Evolutionary conservation across 441 rosid genomes (phyloP), one percentile per base, ranked within the genome.

Genomic region (Francoa sonchifolia): DNA sequence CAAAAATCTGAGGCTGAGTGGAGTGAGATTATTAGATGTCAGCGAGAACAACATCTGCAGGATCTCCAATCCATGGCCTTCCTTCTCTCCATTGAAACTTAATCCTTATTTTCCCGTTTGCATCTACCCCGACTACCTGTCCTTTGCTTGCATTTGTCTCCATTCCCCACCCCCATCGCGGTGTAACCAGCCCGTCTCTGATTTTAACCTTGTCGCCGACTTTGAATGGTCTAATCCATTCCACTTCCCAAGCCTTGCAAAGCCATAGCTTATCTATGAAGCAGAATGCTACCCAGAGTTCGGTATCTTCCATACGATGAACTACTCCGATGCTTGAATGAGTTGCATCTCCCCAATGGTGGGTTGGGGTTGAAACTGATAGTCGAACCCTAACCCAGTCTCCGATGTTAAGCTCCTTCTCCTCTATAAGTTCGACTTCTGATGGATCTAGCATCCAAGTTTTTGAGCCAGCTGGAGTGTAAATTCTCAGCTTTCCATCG

Each of bases 161-260:
- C 99, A 87, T 83, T 61, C 99, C 99, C 99, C 97, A 92, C 16
- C 87, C 97, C 97, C 95, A 83, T 35, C 95, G 68, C 2, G 99
- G 99, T 34, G 80, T 60, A 28, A 72, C 78, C 59, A 92, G 52
- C 26, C 85, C 94, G 13, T 71, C 92, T 59, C 68, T 65, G 28
- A 87, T 86, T 62, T 69, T 77, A 47, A 92, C 95, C 53, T 52
- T 70, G 61, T 92, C 97, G 6, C 89, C 81, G 0, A 83, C 71
- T 54, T 63, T 69, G 57, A 83, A 87, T 10, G 89, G 77, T 44
- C 92, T 72, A 30, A 87, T 49, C 32, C 73, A 41, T 49, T 81
- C 99, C 89, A 92, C 69, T 74, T 92, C 99, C 48, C 42, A 65
- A 1, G 79, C 86, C 63, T 87, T 87, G 64, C 99, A 83, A 47